Evolutionary conservation across 2,329 filamentous ascomycete species (phyloP).

Genomic region (Monilinia polystroma): DNA sequence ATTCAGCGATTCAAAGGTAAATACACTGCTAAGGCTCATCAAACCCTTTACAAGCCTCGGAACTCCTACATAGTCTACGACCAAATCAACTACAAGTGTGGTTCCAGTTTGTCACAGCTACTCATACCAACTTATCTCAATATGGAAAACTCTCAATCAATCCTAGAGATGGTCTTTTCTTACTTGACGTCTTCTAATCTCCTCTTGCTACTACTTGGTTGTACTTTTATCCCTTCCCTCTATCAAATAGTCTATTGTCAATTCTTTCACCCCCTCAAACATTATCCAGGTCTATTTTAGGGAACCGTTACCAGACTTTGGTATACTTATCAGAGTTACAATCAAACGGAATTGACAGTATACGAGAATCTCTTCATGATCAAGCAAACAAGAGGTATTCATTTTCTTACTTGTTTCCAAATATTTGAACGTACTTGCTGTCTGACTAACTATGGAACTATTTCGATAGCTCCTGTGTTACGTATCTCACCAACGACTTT

Average conservation of each 20-base stretch:
- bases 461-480: constrained; percentile 48
- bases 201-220: not conserved
- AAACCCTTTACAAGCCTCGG: not conserved
- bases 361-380: constrained; percentile 10
- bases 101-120: not conserved
- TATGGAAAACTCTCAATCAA: not conserved
- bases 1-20: not conserved
- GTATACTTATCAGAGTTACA: constrained; percentile 35
- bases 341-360: not conserved
- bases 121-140: not conserved
- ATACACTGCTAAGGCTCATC: not conserved
- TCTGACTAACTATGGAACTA: not conserved
- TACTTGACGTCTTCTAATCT: not conserved
- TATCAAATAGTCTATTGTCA: constrained; percentile 31
- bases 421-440: not conserved
- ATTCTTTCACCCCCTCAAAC: constrained; percentile 38
- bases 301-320: constrained; percentile 41
- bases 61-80: not conserved
- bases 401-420: not conserved
- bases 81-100: not conserved
- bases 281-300: constrained; percentile 39
- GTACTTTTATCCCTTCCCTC: not conserved
- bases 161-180: not conserved
- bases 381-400: constrained; percentile 9
- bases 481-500: constrained; percentile 54